A percentile compares a stretch with the other conserved stretches of the same genome.
These are phyloP conservation scores for Colletotrichum sp. DNA, from an alignment of 2,329 filamentous ascomycete genomes.

Conservation along the genomic window DNA sequence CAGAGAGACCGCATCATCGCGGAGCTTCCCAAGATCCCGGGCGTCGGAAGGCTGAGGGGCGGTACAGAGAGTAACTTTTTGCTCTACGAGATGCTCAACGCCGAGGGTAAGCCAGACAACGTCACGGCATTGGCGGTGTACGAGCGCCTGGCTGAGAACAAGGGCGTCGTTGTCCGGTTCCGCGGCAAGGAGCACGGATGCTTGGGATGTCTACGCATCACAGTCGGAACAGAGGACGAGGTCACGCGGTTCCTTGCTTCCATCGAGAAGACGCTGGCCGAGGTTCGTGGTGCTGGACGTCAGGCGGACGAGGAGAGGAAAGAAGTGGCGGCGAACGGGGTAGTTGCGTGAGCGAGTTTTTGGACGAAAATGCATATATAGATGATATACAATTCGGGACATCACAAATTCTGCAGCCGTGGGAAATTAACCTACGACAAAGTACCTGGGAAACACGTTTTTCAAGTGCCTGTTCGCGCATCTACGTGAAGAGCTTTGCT, in stretches of 20 bases:
- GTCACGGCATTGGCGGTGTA: constrained; percentile 79
- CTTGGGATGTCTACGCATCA: constrained; percentile 86
- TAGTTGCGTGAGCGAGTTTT: constrained; percentile 35
- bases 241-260: constrained; percentile 79
- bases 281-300: constrained; percentile 41
- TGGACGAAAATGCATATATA: not conserved
- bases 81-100: constrained; percentile 84
- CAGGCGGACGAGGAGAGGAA: constrained; percentile 37
- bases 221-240: constrained; percentile 88
- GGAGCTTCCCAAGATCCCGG: constrained; percentile 75
- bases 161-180: constrained; percentile 92
- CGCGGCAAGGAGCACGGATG: constrained; percentile 92
- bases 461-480: not conserved
- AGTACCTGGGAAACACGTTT: not conserved
- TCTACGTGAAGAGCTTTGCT: no score
- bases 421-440: not conserved
- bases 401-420: not conserved
- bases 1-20: constrained; percentile 79
- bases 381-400: not conserved
- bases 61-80: constrained; percentile 87
- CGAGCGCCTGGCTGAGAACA: constrained; percentile 80
- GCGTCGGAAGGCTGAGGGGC: constrained; percentile 81
- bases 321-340: constrained; percentile 37
- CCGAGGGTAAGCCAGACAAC: constrained; percentile 77
- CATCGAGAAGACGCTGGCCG: constrained; percentile 55